Percentiles rank a stretch among this genome's conserved stretches.
Conservation (phyloP, 2,329 filamentous ascomycete species). For the Talaromyces piceae region DNA sequence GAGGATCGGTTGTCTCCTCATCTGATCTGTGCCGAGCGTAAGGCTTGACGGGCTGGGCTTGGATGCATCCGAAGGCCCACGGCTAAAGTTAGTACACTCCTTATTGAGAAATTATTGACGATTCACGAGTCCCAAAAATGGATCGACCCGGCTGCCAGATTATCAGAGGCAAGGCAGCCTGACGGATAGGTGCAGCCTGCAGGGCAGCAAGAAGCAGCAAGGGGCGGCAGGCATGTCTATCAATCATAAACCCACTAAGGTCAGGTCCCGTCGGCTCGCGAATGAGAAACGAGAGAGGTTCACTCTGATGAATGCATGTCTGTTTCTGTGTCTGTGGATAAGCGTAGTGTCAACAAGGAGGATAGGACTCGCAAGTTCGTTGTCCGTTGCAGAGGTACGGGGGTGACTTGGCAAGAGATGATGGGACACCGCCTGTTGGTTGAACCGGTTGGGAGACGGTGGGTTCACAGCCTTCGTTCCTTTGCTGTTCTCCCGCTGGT, state of each 20-base stretch:
- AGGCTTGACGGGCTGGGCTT: background rate
- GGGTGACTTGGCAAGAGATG: no score
- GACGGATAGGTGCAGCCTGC: background rate
- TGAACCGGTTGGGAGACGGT: background rate
- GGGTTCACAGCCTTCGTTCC: background rate
- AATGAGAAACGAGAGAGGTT: background rate
- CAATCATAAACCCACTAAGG: background rate
- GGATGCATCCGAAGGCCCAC: background rate
- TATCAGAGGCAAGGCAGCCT: background rate
- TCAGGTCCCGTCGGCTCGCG: conserved; percentile 7
- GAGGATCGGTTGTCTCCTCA: no score
- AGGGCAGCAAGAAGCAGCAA: background rate
- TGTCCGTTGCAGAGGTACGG: no score
- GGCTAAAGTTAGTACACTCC: no score
- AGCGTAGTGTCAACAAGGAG: background rate
- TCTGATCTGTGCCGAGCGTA: background rate
- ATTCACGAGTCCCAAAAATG: background rate
- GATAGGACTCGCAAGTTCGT: no score
- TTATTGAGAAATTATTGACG: no score
- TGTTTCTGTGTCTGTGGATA: no score
- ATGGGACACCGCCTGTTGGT: background rate
- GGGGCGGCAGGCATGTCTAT: background rate
- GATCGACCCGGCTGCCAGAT: background rate
- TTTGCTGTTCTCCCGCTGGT: conserved; percentile 19
- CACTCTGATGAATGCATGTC: background rate